Evolutionary conservation across 495 filamentous ascomycete species (phyloP).

Genomic region (Penicillium egyptiacum): DNA sequence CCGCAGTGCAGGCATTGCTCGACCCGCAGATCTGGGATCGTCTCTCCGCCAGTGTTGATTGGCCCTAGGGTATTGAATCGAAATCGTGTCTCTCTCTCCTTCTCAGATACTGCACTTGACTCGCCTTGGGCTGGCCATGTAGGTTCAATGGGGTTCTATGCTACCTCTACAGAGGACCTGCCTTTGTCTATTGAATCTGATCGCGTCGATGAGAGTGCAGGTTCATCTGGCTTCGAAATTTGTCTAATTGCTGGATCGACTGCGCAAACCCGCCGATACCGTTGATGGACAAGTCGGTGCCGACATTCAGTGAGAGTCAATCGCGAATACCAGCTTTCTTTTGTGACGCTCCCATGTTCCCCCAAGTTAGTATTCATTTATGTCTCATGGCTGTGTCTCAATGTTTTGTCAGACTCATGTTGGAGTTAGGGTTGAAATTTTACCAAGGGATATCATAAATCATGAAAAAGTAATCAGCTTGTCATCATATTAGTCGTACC

Average conservation of each 20-base stretch:
- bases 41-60: not conserved
- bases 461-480: not conserved
- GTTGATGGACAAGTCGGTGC: not conserved
- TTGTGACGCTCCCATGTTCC: not conserved
- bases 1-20: not conserved
- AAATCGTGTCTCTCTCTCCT: not conserved
- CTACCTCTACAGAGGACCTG: not conserved
- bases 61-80: not conserved
- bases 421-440: not conserved
- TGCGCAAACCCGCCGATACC: not conserved
- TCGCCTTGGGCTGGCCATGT: not conserved
- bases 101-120: not conserved
- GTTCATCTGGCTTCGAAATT: not conserved
- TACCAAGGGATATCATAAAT: not conserved
- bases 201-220: not conserved
- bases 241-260: not conserved
- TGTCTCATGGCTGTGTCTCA: not conserved
- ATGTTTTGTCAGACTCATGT: not conserved
- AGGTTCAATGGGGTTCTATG: not conserved
- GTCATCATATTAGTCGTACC: not conserved
- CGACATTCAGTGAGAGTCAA: not conserved
- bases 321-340: not conserved
- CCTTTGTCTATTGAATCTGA: not conserved
- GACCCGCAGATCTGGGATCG: no score
- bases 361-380: not conserved